Evolutionary conservation across 2,329 filamentous ascomycete species (phyloP).

Genomic region (Cytospora mali): DNA sequence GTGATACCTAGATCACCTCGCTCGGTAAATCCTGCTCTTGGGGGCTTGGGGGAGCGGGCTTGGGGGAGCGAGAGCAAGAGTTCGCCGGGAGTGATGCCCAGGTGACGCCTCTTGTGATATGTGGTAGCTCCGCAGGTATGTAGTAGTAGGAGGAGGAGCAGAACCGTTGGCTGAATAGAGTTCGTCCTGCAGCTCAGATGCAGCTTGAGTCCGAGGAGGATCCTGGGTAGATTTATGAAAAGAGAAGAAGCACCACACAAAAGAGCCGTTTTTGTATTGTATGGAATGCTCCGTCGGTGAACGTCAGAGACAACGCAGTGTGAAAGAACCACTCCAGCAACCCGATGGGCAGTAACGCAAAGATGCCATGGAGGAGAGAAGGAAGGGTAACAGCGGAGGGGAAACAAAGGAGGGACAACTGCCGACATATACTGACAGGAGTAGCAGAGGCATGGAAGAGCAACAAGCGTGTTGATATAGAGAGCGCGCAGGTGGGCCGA

Average conservation of each 20-base stretch:
- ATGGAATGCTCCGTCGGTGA: constrained; percentile 6
- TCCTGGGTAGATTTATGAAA: constrained; percentile 2
- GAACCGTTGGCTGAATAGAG: constrained; percentile 1
- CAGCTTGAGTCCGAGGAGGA: constrained; percentile 12
- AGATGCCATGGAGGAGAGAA: constrained; percentile 3
- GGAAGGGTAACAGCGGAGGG: neutral
- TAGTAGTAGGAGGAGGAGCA: no score
- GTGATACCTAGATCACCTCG: neutral
- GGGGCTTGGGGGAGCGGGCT: neutral
- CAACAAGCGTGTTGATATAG: constrained; percentile 12
- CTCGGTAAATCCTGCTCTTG: constrained; percentile 6
- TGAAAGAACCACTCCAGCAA: constrained; percentile 1
- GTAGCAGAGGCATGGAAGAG: constrained; percentile 1
- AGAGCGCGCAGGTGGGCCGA: constrained; percentile 12
- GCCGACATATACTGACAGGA: constrained; percentile 16
- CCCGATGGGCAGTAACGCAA: neutral
- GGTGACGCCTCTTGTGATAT: constrained; percentile 1
- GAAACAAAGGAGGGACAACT: neutral
- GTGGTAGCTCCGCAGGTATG: constrained; percentile 1
- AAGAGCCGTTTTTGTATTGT: constrained; percentile 4
- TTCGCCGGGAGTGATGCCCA: neutral
- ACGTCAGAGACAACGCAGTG: neutral
- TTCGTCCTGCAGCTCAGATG: constrained; percentile 13
- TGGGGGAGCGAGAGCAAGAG: constrained; percentile 1
- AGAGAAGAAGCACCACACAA: constrained; percentile 15